Conservation (phyloP, 2,329 filamentous ascomycete species). For the Beauveria pseudobassiana region DNA sequence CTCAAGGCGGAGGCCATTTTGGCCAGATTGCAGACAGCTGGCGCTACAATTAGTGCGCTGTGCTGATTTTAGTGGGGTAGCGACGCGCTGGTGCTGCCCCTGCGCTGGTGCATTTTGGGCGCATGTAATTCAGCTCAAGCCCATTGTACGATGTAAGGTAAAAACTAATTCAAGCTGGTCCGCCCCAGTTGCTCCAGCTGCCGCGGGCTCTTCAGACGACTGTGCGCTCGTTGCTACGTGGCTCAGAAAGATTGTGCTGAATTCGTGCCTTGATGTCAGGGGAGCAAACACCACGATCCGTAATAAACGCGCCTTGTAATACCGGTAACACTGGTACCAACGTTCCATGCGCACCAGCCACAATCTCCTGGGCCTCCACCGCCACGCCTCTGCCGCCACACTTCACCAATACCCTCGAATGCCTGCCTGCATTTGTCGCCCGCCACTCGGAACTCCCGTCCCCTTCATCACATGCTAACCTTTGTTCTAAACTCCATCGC, state of each 20-base stretch:
- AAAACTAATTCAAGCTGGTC: not conserved
- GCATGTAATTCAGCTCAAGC: not conserved
- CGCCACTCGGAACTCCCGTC: not conserved
- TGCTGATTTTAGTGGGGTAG: conserved; percentile 6
- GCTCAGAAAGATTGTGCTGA: not conserved
- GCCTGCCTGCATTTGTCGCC: not conserved
- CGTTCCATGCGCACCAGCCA: not conserved
- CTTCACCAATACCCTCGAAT: not conserved
- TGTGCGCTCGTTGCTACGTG: not conserved
- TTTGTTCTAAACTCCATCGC: not conserved
- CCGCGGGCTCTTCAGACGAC: not conserved
- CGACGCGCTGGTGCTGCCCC: not conserved
- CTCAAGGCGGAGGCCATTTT: not conserved
- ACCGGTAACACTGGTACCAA: too few species aligned
- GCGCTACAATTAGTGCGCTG: conserved; percentile 1
- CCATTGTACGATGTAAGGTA: not conserved
- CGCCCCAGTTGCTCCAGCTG: not conserved
- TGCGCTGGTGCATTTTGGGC: not conserved
- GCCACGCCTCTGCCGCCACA: not conserved
- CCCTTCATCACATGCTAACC: conserved; percentile 4
- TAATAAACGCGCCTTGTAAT: too few species aligned
- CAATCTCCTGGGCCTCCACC: not conserved
- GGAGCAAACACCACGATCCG: not conserved
- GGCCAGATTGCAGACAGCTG: conserved; percentile 8
- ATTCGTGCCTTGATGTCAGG: not conserved